These are phyloP conservation scores for Magnolia changhungtana DNA, from an alignment of 164 flowering plant species.

Conservation along the genomic window DNA sequence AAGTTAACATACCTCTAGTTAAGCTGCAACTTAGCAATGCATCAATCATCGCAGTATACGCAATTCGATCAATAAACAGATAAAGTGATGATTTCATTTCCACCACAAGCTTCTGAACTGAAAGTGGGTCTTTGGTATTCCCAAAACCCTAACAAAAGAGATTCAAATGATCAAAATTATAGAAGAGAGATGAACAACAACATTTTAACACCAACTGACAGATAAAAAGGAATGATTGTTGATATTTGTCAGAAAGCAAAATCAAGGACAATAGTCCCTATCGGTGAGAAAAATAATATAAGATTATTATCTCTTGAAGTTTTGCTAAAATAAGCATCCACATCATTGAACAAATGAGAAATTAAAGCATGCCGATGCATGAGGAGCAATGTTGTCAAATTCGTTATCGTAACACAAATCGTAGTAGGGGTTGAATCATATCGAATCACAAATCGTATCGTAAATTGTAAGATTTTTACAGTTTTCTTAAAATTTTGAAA, in stretches of 20 bases:
- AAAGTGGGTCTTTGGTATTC: slow-evolving; percentile 41
- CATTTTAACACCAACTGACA: background rate
- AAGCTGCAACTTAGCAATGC: slow-evolving; percentile 59
- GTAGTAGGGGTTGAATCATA: no score
- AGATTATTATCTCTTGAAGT: no score
- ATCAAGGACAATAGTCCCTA: no score
- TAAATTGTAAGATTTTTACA: no score
- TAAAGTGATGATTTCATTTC: slow-evolving; percentile 49
- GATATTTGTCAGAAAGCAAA: no score
- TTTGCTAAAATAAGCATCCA: no score
- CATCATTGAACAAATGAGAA: no score
- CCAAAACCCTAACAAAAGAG: slow-evolving; percentile 50
- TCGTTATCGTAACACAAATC: no score
- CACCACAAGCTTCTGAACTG: slow-evolving; percentile 48
- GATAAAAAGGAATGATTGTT: background rate
- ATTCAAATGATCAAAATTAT: background rate
- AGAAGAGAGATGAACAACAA: background rate
- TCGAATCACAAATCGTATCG: no score
- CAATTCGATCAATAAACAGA: slow-evolving; percentile 53
- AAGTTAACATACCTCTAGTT: slow-evolving; percentile 37
- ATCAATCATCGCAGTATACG: slow-evolving; percentile 63
- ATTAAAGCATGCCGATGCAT: no score
- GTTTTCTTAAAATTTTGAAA: no score
- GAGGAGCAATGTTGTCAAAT: background rate
- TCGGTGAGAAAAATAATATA: no score